Base-by-base conservation (phyloP, 768 basidiomycete species). In the Coprinopsis cinerea region DNA sequence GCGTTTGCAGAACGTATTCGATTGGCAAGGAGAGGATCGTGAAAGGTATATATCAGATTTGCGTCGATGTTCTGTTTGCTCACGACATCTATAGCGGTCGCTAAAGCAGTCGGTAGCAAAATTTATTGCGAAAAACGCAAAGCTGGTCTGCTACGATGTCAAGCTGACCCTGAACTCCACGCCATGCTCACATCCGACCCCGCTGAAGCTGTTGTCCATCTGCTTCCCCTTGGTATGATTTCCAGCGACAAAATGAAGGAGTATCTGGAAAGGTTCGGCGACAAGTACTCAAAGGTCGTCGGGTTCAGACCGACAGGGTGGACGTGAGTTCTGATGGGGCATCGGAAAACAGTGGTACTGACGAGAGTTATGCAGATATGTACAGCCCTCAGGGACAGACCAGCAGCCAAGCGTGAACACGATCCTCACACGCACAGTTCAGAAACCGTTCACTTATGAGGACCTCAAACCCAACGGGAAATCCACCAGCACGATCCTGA, bases 21-120 rank as follows among this genome's bases (percentile, higher is more conserved):
- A 92, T 98, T 43, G 96, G 96, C 34, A 99, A 99, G 64, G 96
- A 99, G 65, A 83, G 96, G 20, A 88, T 98, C 34, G 93, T 96
- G 34, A 96, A 97, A 78, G 92, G 92, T 90, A 49, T 26, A 39
- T 52, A 28, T 5, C 22, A 32, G 24, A 34, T 50, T n/a, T n/a
- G n/a, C n/a, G n/a, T n/a, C 17, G 49, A 55, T 50, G 11, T 25
- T 23, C 30, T 32, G 30, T 32, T 7, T 32, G 7, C 15, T 7
- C 30, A 15, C 30, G 30, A 7, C 36, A 25, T 17, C 13, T 17
- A 11, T 55, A 92, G 95, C 89, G 1, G 82, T 98, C 22, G 96
- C 96, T 0, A 75, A 81, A 51, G 86, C 89, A 0, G 67, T 99
- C 13, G 67, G 76, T 37, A 79, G 85, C 18, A 94, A 88, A 63